Evolutionary conservation across 768 basidiomycete genomes (phyloP).

Genomic region (Hygrocybe coccinea): DNA sequence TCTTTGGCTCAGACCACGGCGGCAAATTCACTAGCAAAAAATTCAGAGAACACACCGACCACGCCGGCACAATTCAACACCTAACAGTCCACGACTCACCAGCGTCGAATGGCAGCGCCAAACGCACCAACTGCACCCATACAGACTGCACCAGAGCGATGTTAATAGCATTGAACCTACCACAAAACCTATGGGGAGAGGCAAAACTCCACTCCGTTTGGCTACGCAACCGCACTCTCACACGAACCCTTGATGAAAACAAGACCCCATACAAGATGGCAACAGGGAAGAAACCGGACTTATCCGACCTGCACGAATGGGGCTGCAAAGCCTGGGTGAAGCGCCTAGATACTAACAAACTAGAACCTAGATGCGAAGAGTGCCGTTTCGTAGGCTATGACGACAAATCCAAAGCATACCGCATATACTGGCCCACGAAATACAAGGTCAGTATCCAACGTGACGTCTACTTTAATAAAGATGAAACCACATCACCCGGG

Average conservation of each 20-base stretch:
- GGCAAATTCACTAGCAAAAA: conserved; percentile 10
- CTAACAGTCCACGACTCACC: conserved; percentile 33
- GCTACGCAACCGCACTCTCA: conserved; percentile 32
- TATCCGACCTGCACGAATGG: conserved; percentile 19
- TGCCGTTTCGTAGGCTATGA: conserved; percentile 24
- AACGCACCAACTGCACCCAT: conserved; percentile 26
- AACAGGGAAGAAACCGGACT: conserved; percentile 28
- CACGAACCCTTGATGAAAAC: conserved; percentile 18
- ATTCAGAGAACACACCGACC: conserved; percentile 22
- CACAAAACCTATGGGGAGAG: conserved; percentile 35
- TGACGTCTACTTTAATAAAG: conserved; percentile 20
- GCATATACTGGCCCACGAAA: conserved; percentile 28
- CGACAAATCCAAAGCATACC: conserved; percentile 23
- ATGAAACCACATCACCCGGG: conserved; percentile 15
- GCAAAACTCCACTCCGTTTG: conserved; percentile 31
- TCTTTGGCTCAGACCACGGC: conserved; percentile 26
- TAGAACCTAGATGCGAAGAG: conserved; percentile 14
- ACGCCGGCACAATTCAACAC: conserved; percentile 25
- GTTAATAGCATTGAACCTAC: conserved; percentile 14
- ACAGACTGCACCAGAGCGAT: conserved; percentile 24
- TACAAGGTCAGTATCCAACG: conserved; percentile 22
- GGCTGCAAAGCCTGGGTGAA: conserved; percentile 1
- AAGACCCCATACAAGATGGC: conserved; percentile 26
- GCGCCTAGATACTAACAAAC: conserved; percentile 14
- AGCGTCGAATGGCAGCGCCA: conserved; percentile 28